Base-by-base conservation (phyloP, 805 yeast species). In the Kuraishia cidri region DNA sequence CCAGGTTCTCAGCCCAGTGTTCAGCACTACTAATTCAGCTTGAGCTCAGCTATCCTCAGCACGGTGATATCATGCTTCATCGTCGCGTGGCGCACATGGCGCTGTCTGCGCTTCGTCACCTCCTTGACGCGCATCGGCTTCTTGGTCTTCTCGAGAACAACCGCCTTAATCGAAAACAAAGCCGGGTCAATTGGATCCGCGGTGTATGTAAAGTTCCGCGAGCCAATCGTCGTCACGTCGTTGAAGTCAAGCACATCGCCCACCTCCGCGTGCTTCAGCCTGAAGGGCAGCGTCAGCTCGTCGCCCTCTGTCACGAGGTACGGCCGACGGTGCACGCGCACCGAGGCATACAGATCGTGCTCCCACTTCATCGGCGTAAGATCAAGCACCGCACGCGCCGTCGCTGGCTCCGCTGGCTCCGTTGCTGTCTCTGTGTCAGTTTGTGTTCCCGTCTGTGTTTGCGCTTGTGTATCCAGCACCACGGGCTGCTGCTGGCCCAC, bases 281-380 rank as follows among this genome's bases (percentile, higher is more conserved):
- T 72, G 56, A 73, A 88, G 3, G 97, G 96, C 25, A 92, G 57
- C 16, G 76, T 69, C 33, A 92, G 71, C 42, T 67, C 71, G 55
- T 92, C 99, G 15, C 99, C 99, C 43, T 79, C 74, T 17, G 97
- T 87, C 12, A 92, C 92, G 39, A 92, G 63, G 49, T 84, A 87
- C 27, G 92, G 85, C 56, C 86, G 76, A 56, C 79, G 75, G 61
- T 86, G 92, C 24, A 92, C 71, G 44, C 74, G 76, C 43, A 90
- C 69, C 6, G 84, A 66, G 29, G 97, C 97, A 51, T 86, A 92
- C 21, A 90, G 58, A 40, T 72, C 73, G 38, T 73, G 72, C 31
- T 78, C 72, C 32, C 74, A 68, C 48, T 79, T 84, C 39, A 87
- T 60, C 3, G 85, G 78, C 0, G 74, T 56, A 33, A 76, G 55